Evolutionary conservation across 1,284 basidiomycete species (phyloP), one percentile per base, ranked within the genome.

Genomic region (Omphalotus olearius): DNA sequence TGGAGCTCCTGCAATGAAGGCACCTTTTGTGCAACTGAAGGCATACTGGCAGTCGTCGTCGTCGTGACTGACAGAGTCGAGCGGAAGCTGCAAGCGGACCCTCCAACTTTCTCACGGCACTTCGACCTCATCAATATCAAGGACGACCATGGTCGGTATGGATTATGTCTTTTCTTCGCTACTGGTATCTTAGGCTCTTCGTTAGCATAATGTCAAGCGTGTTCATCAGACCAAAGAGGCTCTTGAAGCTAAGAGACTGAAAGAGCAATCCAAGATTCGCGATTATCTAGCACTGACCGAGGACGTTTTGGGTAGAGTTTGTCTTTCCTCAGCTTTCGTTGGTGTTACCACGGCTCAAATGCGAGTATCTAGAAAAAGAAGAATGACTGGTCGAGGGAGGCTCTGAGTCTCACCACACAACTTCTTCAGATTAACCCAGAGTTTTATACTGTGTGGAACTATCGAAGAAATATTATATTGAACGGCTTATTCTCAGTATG

Each of bases 371-470:
- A 94, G 91, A 91, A 88, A 73, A 79, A 78, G 58, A 63, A 65
- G 2, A 68, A 71, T 38, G 87, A 89, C 50, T 87, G 80, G 74
- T 80, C 83, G 47, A 64, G 67, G 25, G 85, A 88, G 16, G 82
- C 90, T 0, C 79, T 96, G 28, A 74, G 78, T 17, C 70, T 85
- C 42, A 94, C 91, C 1, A 85, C 82, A n/a, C 74, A 74, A 26
- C 68, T 94, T n/a, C 79, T 95, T 7, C 81, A 86, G 55, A 59
- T 85, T 48, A 94, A 95, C 64, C 91, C 92, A 5, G 93, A 95
- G 67, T 92, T 93, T 64, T 96, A 95, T 67, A 93, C 93, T 0
- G 72, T 91, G 42, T 97, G 94, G 94, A 95, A 95, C 68, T 94
- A 93, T 67, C 78, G 94, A 40, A 76, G 93, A 25, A 73, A 80